Percentiles rank a stretch among this genome's conserved stretches.
Evolutionary conservation across 2,329 filamentous ascomycete species (phyloP).

Genomic region (Aspergillus sp.): DNA sequence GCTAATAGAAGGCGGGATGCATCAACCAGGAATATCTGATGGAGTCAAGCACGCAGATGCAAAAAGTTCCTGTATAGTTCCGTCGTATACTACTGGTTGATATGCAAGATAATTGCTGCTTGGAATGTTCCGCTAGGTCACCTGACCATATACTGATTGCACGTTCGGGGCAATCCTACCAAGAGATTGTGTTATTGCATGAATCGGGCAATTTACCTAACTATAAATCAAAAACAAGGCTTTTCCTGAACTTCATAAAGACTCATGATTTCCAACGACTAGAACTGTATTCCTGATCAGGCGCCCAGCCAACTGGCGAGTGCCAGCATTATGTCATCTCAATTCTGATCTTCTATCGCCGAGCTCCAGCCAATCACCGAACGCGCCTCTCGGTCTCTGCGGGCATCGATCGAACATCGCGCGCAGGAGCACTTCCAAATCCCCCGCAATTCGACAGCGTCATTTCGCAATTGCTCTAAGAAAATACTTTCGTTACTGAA

Average conservation of each 20-base stretch:
- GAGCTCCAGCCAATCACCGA: conserved; percentile 6
- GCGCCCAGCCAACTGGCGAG: not conserved
- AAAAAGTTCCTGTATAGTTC: not conserved
- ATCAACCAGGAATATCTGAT: not conserved
- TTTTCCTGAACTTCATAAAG: no score
- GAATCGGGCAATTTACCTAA: no score
- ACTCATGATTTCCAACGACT: no score
- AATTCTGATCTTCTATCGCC: not conserved
- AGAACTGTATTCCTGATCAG: no score
- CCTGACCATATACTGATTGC: not conserved
- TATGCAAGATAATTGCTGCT: not conserved
- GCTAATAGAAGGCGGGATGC: not conserved
- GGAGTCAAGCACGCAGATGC: not conserved
- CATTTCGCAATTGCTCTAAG: not conserved
- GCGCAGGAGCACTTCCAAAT: not conserved
- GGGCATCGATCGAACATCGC: not conserved
- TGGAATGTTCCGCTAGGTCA: not conserved
- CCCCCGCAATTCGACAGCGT: not conserved
- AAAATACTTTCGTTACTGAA: not conserved
- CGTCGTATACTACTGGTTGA: not conserved
- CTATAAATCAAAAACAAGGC: no score
- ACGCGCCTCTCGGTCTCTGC: not conserved
- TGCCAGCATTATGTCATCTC: not conserved
- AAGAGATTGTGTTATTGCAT: no score
- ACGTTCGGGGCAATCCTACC: not conserved